phyloP scores from a whole-genome alignment of 768 basidiomycete species.

The Leccinum variicolor region DNA sequence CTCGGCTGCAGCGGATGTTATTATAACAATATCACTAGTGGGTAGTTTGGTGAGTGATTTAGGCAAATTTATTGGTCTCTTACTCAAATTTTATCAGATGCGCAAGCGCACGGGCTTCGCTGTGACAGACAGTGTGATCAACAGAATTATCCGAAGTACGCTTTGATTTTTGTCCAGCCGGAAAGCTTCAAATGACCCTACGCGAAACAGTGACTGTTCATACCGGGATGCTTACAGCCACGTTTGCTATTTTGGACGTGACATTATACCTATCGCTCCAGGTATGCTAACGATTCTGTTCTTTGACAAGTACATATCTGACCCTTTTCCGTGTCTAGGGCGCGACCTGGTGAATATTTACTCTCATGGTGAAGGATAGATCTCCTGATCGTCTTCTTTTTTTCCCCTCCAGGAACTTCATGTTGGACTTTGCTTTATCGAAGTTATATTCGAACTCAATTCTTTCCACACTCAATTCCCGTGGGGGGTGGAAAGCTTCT shows the following conservation, averaged over 20 bases:
- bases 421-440: constrained; percentile 23
- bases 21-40: constrained; percentile 42
- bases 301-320: background rate
- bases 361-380: background rate
- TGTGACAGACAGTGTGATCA: constrained; percentile 34
- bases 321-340: constrained; percentile 4
- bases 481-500: constrained; percentile 18
- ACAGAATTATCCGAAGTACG: constrained; percentile 41
- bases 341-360: constrained; percentile 19
- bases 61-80: background rate
- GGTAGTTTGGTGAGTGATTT: constrained; percentile 37
- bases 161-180: background rate
- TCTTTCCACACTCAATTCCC: constrained; percentile 22
- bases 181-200: background rate
- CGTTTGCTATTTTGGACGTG: constrained; percentile 18
- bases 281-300: constrained; percentile 1
- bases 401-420: constrained; percentile 10
- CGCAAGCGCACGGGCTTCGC: constrained; percentile 42
- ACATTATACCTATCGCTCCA: constrained; percentile 17
- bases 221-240: constrained; percentile 24
- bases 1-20: constrained; percentile 38
- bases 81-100: constrained; percentile 21
- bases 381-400: background rate
- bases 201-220: constrained; percentile 25
- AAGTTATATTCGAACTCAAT: constrained; percentile 27